Evolutionary conservation across 352 stramenopile genomes (phyloP).

Genomic region (Plasmopara viticola): DNA sequence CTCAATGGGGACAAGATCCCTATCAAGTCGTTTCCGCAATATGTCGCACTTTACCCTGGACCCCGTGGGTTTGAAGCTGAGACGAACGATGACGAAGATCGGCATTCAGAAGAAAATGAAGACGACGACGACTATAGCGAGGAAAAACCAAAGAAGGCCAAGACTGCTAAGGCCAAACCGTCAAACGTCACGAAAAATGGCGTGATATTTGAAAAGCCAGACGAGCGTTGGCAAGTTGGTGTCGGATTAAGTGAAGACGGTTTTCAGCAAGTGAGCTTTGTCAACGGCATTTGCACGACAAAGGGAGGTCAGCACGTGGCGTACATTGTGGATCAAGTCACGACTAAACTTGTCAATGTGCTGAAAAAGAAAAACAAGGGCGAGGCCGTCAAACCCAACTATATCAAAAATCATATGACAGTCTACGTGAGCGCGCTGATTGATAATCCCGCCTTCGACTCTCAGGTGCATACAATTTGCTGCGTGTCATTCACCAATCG

Average conservation of each 20-base stretch:
- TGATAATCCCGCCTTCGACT: slow-evolving; percentile 97
- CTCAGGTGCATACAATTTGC: slow-evolving; percentile 49
- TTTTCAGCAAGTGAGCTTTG: slow-evolving; percentile 96
- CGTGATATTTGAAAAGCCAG: slow-evolving; percentile 91
- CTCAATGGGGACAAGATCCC: slow-evolving; percentile 92
- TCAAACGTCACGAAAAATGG: slow-evolving; percentile 32
- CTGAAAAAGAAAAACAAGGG: slow-evolving; percentile 94
- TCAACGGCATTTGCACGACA: slow-evolving; percentile 96
- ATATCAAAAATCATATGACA: slow-evolving; percentile 94
- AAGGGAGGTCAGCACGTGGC: slow-evolving; percentile 96
- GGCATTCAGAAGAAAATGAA: slow-evolving; percentile 19
- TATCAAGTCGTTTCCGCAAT: slow-evolving; percentile 92
- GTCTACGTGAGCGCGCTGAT: slow-evolving; percentile 96
- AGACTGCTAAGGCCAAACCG: slow-evolving; percentile 26
- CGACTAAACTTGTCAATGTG: slow-evolving; percentile 83
- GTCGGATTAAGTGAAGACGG: slow-evolving; percentile 89
- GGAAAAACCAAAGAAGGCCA: slow-evolving; percentile 21
- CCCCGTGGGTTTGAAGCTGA: slow-evolving; percentile 26
- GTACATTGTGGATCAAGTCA: slow-evolving; percentile 89
- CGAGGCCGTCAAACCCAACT: slow-evolving; percentile 89
- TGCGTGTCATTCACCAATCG: background rate
- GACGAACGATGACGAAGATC: slow-evolving; percentile 29
- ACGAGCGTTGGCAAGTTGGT: slow-evolving; percentile 92
- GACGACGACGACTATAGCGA: slow-evolving; percentile 27
- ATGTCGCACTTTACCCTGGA: slow-evolving; percentile 87